Evolutionary conservation across 805 yeast species (phyloP).

Genomic region (Nakazawaea peltata): DNA sequence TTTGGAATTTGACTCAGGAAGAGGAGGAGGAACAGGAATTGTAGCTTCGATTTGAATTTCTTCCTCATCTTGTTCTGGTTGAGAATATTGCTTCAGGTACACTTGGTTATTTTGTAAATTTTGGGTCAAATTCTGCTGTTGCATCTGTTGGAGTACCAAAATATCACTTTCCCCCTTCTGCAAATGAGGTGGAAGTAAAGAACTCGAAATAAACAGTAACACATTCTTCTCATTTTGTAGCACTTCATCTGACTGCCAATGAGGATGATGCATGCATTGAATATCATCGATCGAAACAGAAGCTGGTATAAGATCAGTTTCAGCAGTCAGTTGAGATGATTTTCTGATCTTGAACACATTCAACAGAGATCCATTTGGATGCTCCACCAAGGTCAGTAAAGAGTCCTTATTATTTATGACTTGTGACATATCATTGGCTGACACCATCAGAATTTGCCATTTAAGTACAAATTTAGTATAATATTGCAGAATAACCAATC

Average conservation of each 20-base stretch:
- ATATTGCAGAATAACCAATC: too few relatives aligned
- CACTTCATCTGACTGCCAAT: not conserved
- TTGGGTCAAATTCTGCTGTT: too few relatives aligned
- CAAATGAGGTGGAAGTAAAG: conserved; percentile 10
- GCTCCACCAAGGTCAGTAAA: conserved; percentile 6
- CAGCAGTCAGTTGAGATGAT: not conserved
- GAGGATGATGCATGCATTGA: not conserved
- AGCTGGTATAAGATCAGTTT: not conserved
- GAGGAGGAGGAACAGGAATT: too few relatives aligned
- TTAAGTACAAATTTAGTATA: too few relatives aligned
- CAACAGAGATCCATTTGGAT: not conserved
- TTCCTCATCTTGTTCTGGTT: not conserved
- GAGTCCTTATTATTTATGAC: conserved; percentile 8
- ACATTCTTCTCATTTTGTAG: conserved; percentile 5
- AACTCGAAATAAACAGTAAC: conserved; percentile 5
- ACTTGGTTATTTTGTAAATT: too few relatives aligned
- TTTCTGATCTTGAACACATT: not conserved
- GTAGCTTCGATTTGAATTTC: too few relatives aligned
- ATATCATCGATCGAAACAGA: not conserved
- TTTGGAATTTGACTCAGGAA: too few relatives aligned
- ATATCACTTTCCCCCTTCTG: conserved; percentile 11
- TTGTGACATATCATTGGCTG: too few relatives aligned
- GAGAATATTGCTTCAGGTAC: too few relatives aligned
- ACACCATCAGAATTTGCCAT: too few relatives aligned
- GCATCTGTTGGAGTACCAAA: not conserved